These are phyloP conservation scores for Mallotus repandus DNA, from an alignment of 441 rosid genomes.

Conservation along the genomic window DNA sequence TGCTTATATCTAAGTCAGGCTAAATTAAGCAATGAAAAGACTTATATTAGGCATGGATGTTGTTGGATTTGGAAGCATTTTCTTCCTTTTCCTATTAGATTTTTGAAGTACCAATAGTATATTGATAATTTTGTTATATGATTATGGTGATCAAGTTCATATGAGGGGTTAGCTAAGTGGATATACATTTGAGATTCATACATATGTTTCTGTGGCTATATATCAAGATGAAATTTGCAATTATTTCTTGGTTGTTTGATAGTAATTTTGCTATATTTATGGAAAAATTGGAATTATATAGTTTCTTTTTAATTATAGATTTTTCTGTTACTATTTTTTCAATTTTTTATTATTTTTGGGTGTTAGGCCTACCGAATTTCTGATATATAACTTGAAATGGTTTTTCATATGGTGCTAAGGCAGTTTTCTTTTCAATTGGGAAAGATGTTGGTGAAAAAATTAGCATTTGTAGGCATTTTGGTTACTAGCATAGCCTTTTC, in stretches of 20 bases:
- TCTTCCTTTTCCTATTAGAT: neutral
- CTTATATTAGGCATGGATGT: neutral
- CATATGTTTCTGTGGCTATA: neutral
- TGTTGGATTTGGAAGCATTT: neutral
- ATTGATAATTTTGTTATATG: neutral
- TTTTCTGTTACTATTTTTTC: neutral
- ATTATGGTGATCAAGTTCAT: neutral
- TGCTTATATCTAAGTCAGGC: too few species aligned
- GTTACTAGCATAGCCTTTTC: too few species aligned
- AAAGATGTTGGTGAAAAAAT: too few species aligned
- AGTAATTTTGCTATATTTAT: neutral
- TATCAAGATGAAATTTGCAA: neutral
- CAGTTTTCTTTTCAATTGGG: too few species aligned
- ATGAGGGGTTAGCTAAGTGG: neutral
- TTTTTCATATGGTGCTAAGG: neutral
- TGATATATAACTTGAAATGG: too few species aligned
- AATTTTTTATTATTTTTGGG: neutral
- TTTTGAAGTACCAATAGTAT: neutral
- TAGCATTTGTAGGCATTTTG: too few species aligned
- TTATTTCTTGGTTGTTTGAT: neutral
- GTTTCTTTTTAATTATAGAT: neutral
- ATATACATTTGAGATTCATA: neutral
- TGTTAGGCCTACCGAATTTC: slow-evolving; percentile 76
- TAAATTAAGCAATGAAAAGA: neutral
- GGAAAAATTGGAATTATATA: neutral